Base-by-base conservation (phyloP, 2,329 filamentous ascomycete species). In the Microsporum ferrugineum region DNA sequence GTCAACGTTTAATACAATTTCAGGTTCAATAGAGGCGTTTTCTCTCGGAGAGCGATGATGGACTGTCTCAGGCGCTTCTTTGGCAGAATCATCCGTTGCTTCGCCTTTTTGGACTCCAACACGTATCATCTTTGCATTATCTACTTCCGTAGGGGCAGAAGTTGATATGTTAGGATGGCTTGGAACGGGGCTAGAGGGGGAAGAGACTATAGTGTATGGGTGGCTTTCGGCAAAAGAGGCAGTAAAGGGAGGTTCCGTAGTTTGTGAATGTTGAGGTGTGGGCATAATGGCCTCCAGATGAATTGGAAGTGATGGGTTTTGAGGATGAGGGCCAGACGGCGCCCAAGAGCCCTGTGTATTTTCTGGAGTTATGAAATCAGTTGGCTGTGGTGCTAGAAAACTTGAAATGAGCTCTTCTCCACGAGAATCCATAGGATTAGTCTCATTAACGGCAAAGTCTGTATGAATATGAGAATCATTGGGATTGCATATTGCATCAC, bases 231-330 rank as follows among this genome's bases (percentile, higher is more conserved):
- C 12, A 17, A 7, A 33, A 5, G 31, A 14, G 17, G 17, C 41
- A 29, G 55, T 33, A 23, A 34, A 39, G 4, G 39, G 5, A n/a
- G n/a, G 17, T 12, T 57, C 55, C 34, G 12, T 29, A 5, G 17
- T n/a, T n/a, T 57, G 62, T 7, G 60, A 58, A 29, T 34, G 17
- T 58, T 60, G 31, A 7, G 60, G 62, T 14, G 62, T 60, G 8
- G 57, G 60, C 39, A 60, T 27, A 57, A 29, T 43, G 6, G n/a
- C 12, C 7, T 55, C 33, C 51, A 38, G 17, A 10, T 38, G 51
- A 34, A 55, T 17, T 36, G 51, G 51, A 14, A 55, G n/a, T 17
- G 31, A n/a, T 3, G 12, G 31, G 7, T 41, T 17, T 23, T 39
- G 36, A 5, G 31, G 6, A 29, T 12, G 10, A 57, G 55, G 31